Percentiles rank a stretch among this genome's conserved stretches.
Conservation (phyloP, 768 basidiomycete species). For the Galerina marginata region DNA sequence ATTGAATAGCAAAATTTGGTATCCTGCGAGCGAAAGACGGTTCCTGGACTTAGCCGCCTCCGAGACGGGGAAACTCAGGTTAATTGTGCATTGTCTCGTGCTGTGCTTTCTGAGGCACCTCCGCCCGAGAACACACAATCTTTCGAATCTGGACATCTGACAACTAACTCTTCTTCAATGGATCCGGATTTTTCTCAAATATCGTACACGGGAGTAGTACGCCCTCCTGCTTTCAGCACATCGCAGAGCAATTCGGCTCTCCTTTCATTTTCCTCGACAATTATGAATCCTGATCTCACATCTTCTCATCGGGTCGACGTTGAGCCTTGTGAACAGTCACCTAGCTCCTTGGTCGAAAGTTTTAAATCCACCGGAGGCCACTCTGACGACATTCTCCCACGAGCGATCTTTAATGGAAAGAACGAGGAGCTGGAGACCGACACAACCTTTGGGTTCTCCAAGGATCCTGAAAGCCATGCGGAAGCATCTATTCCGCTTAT, state of each 20-base stretch:
- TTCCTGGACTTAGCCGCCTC: conserved; percentile 8
- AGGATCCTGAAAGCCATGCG: conserved; percentile 15
- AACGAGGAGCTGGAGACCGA: conserved; percentile 6
- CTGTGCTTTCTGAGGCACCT: conserved; percentile 1
- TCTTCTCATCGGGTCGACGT: conserved; percentile 17
- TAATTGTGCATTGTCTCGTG: conserved; percentile 3
- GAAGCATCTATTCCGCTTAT: conserved; percentile 6
- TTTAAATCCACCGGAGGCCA: conserved; percentile 24
- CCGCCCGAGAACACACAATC: neutral
- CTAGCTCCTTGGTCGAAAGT: conserved; percentile 16
- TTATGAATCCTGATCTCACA: conserved; percentile 10
- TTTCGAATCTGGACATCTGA: conserved; percentile 6
- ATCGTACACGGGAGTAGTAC: conserved; percentile 7
- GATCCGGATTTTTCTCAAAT: conserved; percentile 8
- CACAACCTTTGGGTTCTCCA: neutral
- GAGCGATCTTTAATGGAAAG: conserved; percentile 15
- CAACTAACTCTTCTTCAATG: conserved; percentile 3
- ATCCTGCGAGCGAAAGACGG: conserved; percentile 6
- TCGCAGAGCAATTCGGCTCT: conserved; percentile 3
- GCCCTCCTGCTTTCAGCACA: neutral
- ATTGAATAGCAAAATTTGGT: conserved; percentile 10
- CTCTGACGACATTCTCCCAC: conserved; percentile 30
- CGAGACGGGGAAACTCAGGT: conserved; percentile 3
- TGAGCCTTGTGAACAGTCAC: conserved; percentile 13
- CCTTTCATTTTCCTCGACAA: conserved; percentile 7